Conservation (phyloP, 2,329 filamentous ascomycete species). For the Cordyceps cateniannulata region DNA sequence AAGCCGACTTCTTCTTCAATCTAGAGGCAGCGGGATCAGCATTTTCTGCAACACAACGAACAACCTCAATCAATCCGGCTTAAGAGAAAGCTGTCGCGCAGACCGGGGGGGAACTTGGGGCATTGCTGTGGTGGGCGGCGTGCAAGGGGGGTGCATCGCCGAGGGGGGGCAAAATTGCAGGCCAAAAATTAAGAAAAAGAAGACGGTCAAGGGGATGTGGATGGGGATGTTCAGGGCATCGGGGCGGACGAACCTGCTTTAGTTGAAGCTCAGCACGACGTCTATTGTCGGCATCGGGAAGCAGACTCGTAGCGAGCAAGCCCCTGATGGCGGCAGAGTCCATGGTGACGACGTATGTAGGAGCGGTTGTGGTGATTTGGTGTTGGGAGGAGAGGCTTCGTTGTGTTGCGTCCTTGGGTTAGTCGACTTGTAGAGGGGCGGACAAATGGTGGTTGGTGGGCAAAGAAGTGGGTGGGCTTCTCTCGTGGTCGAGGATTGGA, state of each 20-base stretch:
- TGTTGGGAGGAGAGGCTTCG: not conserved
- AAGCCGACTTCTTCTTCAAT: constrained; percentile 89
- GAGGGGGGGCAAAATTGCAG: constrained; percentile 7
- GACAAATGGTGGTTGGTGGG: not conserved
- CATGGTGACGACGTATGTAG: constrained; percentile 41
- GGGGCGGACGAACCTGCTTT: constrained; percentile 59
- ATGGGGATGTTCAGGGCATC: not conserved
- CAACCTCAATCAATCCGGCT: not conserved
- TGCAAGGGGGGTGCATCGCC: constrained; percentile 4
- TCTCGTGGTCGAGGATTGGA: not conserved
- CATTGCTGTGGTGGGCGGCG: not conserved
- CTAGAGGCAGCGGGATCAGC: constrained; percentile 36
- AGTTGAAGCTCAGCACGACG: constrained; percentile 73
- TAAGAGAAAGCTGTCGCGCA: not conserved
- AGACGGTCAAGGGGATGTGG: constrained; percentile 2
- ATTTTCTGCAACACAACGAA: not conserved
- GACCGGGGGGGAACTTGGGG: not conserved
- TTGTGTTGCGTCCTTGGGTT: not conserved
- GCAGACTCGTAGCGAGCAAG: constrained; percentile 71
- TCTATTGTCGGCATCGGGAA: constrained; percentile 66
- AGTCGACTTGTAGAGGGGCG: not conserved
- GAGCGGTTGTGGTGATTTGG: constrained; percentile 1
- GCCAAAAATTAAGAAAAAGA: constrained; percentile 5
- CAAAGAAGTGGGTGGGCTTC: not conserved
- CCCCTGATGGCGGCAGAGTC: constrained; percentile 68